Base-by-base conservation (phyloP, 2,329 filamentous ascomycete genomes). In the Penicillium brevicompactum region DNA sequence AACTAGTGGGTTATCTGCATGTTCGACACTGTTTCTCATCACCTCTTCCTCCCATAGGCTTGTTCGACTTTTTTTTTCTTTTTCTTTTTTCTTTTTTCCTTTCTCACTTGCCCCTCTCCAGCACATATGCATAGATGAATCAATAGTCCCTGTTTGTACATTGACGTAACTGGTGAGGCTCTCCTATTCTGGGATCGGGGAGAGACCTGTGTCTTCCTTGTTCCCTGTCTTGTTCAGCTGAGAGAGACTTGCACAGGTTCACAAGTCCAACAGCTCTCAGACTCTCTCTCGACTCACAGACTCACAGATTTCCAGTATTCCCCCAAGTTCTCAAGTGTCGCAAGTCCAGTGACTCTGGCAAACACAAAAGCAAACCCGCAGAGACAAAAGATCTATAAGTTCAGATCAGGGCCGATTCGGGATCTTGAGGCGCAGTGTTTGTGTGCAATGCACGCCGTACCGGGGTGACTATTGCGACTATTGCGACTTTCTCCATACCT, bases 361-460 rank as follows among this genome's bases (percentile, higher is more conserved):
- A 27, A 27, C 24, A 27, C 31, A 34, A 10, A 34, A 34, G 31
- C 31, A 34, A 34, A 34, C 31, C 31, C 31, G 13, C 31, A 27
- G 24, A 27, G 24, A 27, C 24, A 27, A 27, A 7, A 38, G 37
- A 38, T 38, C 37, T 38, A 21, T 51, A 14, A 34, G 51, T 54
- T 54, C 41, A 21, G 34, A 54, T 54, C 50, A 46, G 52, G 52
- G 47, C 52, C 48, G 49, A 9, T 40, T 49, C 46, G 44, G 44
- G 48, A 50, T 46, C 22, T 46, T 46, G 42, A 46, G n/a, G 46
- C 46, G 37, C 37, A 31, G 27, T 50, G 48, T 49, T 46, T 53
- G 45, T 31, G 51, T 41, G 51, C 34, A 53, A 51, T 54, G 52
- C 52, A 54, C 41, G 52, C 47, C 16, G 32, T 51, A 44, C 52